These are phyloP conservation scores for Botrytis deweyae DNA, from an alignment of 2,329 filamentous ascomycete species.

Conservation along the genomic window DNA sequence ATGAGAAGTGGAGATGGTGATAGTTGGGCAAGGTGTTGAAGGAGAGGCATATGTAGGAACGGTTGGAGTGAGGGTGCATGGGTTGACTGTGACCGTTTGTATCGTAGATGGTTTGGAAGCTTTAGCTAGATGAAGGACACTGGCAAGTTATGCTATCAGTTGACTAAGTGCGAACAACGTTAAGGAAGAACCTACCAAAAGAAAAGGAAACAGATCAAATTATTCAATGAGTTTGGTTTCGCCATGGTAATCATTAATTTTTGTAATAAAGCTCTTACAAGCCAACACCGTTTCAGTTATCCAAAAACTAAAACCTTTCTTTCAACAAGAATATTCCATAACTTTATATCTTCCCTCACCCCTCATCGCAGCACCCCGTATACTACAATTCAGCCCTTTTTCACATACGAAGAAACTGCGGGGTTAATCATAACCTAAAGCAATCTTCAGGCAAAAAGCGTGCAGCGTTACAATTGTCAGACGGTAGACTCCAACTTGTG, in stretches of 20 bases:
- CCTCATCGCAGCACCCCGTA: background rate
- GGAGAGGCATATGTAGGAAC: background rate
- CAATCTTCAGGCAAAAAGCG: conserved; percentile 10
- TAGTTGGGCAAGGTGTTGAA: conserved; percentile 30
- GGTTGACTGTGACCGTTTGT: conserved; percentile 6
- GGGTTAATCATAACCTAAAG: background rate
- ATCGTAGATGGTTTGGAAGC: background rate
- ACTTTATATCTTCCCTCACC: conserved; percentile 9
- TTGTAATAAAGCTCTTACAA: background rate
- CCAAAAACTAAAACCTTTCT: background rate
- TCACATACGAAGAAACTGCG: background rate
- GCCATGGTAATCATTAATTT: background rate
- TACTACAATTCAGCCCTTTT: background rate
- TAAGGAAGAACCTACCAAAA: background rate
- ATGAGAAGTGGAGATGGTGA: conserved; percentile 28
- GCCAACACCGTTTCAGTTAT: background rate
- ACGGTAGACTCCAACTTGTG: background rate
- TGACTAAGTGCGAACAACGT: background rate
- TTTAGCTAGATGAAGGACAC: background rate
- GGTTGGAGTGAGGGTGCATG: background rate
- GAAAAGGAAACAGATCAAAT: background rate
- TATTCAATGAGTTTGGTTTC: background rate
- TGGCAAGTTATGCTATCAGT: background rate
- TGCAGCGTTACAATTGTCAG: conserved; percentile 8
- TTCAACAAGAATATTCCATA: background rate